phyloP scores from a whole-genome alignment of 208 protist genomes.

The Acanthamoeba lenticulata region DNA sequence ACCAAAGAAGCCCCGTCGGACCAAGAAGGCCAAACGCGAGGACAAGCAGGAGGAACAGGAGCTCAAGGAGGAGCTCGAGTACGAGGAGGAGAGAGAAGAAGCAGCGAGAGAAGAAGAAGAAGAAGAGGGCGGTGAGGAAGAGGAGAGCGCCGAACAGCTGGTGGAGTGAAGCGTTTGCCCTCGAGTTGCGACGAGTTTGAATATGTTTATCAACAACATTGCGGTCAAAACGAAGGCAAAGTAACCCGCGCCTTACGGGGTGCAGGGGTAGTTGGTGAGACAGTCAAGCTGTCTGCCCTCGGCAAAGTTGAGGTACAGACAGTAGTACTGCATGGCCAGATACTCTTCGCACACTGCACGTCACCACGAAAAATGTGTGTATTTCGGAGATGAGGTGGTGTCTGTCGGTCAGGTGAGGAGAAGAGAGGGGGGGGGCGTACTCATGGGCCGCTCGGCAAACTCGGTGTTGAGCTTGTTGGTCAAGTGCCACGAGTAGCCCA shows the following conservation, averaged over 20 bases:
- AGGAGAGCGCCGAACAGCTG: background rate
- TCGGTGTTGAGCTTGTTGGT: conserved; percentile 40
- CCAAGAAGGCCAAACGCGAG: background rate
- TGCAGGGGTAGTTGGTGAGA: background rate
- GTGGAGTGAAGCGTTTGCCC: too few relatives aligned
- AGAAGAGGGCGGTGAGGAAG: background rate
- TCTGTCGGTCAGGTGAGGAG: too few relatives aligned
- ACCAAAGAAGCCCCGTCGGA: background rate
- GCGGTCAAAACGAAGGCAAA: too few relatives aligned
- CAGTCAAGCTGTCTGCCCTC: conserved; percentile 10
- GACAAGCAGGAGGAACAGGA: background rate
- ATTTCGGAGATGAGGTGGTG: too few relatives aligned
- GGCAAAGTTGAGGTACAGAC: background rate
- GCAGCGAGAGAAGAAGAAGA: background rate
- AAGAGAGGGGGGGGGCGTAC: background rate
- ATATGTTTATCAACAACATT: too few relatives aligned
- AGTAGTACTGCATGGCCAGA: conserved; percentile 42
- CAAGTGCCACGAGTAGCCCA: background rate
- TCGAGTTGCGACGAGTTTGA: too few relatives aligned
- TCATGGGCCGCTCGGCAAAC: conserved; percentile 30
- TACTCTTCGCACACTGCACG: background rate
- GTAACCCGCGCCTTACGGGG: too few relatives aligned
- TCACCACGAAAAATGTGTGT: background rate
- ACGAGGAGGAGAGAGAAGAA: background rate
- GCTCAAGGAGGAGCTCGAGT: background rate